Evolutionary conservation across 495 filamentous ascomycete genomes (phyloP).

Genomic region (Podospora anserina): DNA sequence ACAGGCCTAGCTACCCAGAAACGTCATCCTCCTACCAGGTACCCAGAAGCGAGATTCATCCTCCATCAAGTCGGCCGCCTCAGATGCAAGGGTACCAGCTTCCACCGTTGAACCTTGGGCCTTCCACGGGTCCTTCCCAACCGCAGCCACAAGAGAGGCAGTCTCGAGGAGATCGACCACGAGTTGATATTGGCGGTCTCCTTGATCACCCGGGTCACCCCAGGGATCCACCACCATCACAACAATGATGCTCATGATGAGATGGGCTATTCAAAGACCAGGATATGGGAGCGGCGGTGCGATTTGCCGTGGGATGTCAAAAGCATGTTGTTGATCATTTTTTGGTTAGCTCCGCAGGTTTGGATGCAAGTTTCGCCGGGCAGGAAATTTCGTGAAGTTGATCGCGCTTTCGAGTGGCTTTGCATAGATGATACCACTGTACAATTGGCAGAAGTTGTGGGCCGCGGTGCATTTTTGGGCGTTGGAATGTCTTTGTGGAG

Average conservation of each 20-base stretch:
- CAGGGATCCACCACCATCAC: conserved; percentile 15
- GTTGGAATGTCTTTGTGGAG: background rate
- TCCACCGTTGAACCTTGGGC: conserved; percentile 48
- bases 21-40: conserved; percentile 41
- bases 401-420: conserved; percentile 1
- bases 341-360: background rate
- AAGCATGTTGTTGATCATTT: background rate
- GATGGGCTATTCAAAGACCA: background rate
- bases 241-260: background rate
- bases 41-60: conserved; percentile 44
- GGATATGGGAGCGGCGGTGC: background rate
- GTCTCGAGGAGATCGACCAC: conserved; percentile 45
- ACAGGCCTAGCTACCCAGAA: conserved; percentile 41
- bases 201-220: conserved; percentile 45
- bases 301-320: background rate
- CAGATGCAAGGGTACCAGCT: conserved; percentile 48
- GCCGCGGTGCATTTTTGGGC: conserved; percentile 14
- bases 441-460: conserved; percentile 7
- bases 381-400: background rate
- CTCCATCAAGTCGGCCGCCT: conserved; percentile 29
- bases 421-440: conserved; percentile 27
- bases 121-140: conserved; percentile 31
- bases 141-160: conserved; percentile 10
- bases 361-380: background rate
- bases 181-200: conserved; percentile 55